Evolutionary conservation across 1,284 basidiomycete species (phyloP).

Genomic region (Coniferiporia weirii): DNA sequence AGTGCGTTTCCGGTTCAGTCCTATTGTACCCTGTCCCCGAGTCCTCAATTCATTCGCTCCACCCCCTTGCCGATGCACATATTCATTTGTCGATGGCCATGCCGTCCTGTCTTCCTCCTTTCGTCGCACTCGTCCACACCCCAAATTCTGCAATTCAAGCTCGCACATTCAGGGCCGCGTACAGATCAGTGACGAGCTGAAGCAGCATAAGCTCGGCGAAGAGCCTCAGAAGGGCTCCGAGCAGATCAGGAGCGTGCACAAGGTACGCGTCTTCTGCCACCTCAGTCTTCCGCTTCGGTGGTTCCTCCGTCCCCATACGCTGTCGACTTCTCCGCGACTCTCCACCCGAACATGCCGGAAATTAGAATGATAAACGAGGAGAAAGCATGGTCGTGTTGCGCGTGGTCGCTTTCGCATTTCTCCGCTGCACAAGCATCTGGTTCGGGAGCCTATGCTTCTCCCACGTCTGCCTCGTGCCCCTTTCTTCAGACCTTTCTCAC

Average conservation of each 20-base stretch:
- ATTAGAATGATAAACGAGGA: neutral
- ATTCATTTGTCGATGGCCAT: neutral
- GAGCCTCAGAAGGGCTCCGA: slow-evolving; percentile 70
- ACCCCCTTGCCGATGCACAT: neutral
- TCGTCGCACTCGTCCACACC: neutral
- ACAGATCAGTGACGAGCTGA: slow-evolving; percentile 73
- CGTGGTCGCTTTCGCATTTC: slow-evolving; percentile 2
- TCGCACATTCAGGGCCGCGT: slow-evolving; percentile 69
- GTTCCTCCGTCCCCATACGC: neutral
- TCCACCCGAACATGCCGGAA: neutral
- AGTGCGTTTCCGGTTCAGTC: slow-evolving; percentile 39
- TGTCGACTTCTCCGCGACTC: neutral
- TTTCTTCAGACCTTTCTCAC: neutral
- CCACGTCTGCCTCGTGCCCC: neutral
- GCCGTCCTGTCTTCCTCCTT: neutral
- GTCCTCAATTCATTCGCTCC: neutral
- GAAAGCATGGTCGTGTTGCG: slow-evolving; percentile 18
- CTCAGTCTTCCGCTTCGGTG: neutral
- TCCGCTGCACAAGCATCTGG: neutral
- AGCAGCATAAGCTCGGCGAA: slow-evolving; percentile 67
- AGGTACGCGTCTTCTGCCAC: slow-evolving; percentile 36
- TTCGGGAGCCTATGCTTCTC: neutral
- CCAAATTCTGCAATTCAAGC: slow-evolving; percentile 32
- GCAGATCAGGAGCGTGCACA: slow-evolving; percentile 57
- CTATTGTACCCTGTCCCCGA: slow-evolving; percentile 7